Evolutionary conservation across 192 early-diverging fungal species (phyloP), one percentile per base, ranked within the genome.

Genomic region (Gryganskiella cystojenkinii): DNA sequence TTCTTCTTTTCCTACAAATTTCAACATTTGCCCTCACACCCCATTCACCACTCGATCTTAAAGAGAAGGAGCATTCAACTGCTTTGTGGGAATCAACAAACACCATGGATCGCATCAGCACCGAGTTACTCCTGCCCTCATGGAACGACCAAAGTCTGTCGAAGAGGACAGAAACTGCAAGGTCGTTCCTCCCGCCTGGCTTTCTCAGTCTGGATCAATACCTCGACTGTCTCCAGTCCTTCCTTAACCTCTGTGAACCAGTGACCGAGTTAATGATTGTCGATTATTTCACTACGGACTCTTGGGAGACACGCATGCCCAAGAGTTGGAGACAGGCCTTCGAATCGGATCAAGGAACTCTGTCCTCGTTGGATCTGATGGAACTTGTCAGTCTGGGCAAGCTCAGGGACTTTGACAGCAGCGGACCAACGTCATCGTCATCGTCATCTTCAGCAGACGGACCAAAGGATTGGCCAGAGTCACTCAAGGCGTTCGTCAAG

Each of bases 241-340:
- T 76, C 27, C 43, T 76, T 17, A 8, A 31, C 1, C 14, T 31
- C 5, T 76, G 65, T 20, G 73, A 76, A 22, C 65, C 73, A 6
- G n/a, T 76, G 6, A 76, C 59, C 1, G 47, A 68, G 33, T 60
- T 76, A 3, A 76, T 76, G 73, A 82, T 86, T 61, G 85, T 86
- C 14, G 81, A 86, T 49, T 86, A 82, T 43, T 61, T 84, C 30
- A 81, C 85, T 1, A 71, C 70, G 11, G 72, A 84, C 62, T 82
- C 80, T n/a, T 84, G 83, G 83, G 67, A 81, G 3, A 55, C 78
- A 10, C 24, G 73, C 56, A 64, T 86, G 46, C 74, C 80, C 49
- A 49, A 61, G 25, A 73, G 82, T 17, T 86, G 85, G 85, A 67
- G 71, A 14, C 54, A 82, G 24, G 85, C 75, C 14, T 67, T 86